Evolutionary conservation across 192 early-diverging fungal species (phyloP).

Genomic region (Nowakowskiella sp.): DNA sequence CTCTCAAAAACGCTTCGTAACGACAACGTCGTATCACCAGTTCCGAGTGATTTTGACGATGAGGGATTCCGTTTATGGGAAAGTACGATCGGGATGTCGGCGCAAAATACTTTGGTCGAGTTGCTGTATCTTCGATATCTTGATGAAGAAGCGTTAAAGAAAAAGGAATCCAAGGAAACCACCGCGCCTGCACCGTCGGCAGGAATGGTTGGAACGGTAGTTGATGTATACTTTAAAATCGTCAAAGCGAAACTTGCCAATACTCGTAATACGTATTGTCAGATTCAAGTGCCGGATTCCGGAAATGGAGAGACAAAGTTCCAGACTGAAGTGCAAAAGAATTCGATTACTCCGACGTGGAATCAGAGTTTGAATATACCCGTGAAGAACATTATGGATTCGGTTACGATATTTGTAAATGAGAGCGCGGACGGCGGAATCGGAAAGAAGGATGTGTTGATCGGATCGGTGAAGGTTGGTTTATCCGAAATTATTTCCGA

Average conservation of each 20-base stretch:
- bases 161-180: too few relatives aligned
- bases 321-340: constrained; percentile 32
- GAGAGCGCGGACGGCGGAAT: constrained; percentile 48
- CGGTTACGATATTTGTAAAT: constrained; percentile 36
- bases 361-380: constrained; percentile 37
- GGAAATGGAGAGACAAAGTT: constrained; percentile 22
- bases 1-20: constrained; percentile 28
- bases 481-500: constrained; percentile 31
- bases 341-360: constrained; percentile 34
- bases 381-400: constrained; percentile 23
- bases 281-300: constrained; percentile 35
- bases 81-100: constrained; percentile 11
- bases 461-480: constrained; percentile 33
- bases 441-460: constrained; percentile 39
- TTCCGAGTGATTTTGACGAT: constrained; percentile 34
- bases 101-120: constrained; percentile 32
- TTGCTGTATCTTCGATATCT: constrained; percentile 26
- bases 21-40: constrained; percentile 25
- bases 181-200: too few relatives aligned
- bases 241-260: constrained; percentile 45
- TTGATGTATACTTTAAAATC: constrained; percentile 41
- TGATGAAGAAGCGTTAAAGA: constrained; percentile 14
- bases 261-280: constrained; percentile 38
- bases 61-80: constrained; percentile 36
- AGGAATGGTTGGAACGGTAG: too few relatives aligned